A percentile compares a stretch with the other conserved stretches of the same genome.
phyloP scores from a whole-genome alignment of 257 asterid species.

The Ligustrum vulgare region DNA sequence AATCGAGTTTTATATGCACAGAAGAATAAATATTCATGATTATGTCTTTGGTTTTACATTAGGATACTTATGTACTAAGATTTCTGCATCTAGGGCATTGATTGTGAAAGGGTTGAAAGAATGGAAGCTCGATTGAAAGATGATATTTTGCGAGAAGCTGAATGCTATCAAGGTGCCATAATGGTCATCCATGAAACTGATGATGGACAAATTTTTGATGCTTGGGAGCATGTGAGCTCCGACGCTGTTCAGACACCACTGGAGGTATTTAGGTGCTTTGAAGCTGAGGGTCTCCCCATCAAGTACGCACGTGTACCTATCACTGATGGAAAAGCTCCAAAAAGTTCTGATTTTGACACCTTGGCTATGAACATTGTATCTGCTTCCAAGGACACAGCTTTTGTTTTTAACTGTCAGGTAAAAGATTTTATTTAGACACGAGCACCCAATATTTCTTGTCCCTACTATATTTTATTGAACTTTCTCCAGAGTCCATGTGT shows the following conservation, averaged over 20 bases:
- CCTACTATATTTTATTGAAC: constrained; percentile 4
- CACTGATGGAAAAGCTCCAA: constrained; percentile 99
- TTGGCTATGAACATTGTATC: constrained; percentile 77
- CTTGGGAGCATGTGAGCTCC: constrained; percentile 83
- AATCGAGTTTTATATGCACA: constrained; percentile 18
- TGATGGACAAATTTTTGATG: constrained; percentile 82
- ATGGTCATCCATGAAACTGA: constrained; percentile 96
- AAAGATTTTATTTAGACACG: constrained; percentile 17
- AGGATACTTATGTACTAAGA: constrained; percentile 32
- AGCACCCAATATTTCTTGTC: constrained; percentile 9
- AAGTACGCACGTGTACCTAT: constrained; percentile 97
- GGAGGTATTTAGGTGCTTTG: constrained; percentile 85
- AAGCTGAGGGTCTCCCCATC: constrained; percentile 81
- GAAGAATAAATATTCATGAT: constrained; percentile 5
- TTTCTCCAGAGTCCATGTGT: constrained; percentile 7
- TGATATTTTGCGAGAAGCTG: constrained; percentile 97
- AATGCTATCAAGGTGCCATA: constrained; percentile 77
- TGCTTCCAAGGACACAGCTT: constrained; percentile 89
- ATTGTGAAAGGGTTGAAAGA: constrained; percentile 88
- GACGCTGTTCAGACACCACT: constrained; percentile 86
- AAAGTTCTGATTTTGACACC: constrained; percentile 87
- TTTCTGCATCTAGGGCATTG: constrained; percentile 70
- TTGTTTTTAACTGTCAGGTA: constrained; percentile 98
- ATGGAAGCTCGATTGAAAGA: constrained; percentile 96
- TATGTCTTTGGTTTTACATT: constrained; percentile 16